Evolutionary conservation across 805 yeast genomes (phyloP), one percentile per base, ranked within the genome.

Genomic region (Monosporozyma solicola): DNA sequence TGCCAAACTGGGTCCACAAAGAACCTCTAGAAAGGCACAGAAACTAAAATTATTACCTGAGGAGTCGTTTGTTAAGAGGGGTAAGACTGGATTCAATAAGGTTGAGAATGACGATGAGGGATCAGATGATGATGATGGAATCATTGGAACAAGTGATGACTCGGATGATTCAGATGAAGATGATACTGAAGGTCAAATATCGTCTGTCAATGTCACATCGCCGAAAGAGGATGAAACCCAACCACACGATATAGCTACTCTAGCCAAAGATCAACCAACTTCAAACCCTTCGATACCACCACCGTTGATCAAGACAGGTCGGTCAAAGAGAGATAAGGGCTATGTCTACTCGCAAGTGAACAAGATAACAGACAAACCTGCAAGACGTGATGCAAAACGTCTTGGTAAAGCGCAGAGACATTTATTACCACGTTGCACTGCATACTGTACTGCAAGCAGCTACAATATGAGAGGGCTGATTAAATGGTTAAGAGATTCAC

Each of bases 361-460:
- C 52, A 77, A 85, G 55, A 91, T 91, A 57, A 88, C 84, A 35
- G 97, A 92, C 59, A 77, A 85, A 22, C 84, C 94, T 0, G 97
- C 97, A 0, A 75, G 97, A 59, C 84, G 83, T 58, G 98, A 92
- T 73, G 98, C 99, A 0, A 97, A 91, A 65, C 80, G 91, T 50
- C 73, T 94, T 54, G 96, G 97, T 3, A 94, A 91, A 66, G 69
- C 71, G 37, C 75, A 75, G 57, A 73, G 98, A 55, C 85, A 85
- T 35, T 71, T 89, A 56, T 75, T 94, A 53, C 98, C 99, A 3
- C 74, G 99, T 56, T 97, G 91, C 1, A 92, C 98, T 0, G 96
- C 97, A 2, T 94, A 90, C 66, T 92, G 98, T 70, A 92, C 98
- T 0, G 90, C 97, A 29, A 91, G 97, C 32, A 82, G 94, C 25